Conservation (phyloP, 768 basidiomycete species). For the Hydnomerulius pinastri region DNA sequence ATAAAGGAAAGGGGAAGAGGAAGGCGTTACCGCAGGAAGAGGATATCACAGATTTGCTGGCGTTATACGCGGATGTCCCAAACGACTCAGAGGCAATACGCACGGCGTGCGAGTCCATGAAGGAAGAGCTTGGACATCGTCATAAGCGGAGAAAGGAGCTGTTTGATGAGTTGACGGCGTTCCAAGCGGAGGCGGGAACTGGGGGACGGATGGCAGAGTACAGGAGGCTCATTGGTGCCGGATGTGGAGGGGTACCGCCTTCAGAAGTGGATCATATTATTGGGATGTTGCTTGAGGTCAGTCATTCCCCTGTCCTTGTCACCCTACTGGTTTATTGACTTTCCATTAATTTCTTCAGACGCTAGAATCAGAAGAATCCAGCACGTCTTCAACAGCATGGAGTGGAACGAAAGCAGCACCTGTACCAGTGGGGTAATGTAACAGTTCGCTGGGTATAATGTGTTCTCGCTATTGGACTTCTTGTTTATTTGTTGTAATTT, state of each 20-base stretch:
- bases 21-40: conserved; percentile 50
- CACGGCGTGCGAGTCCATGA: conserved; percentile 57
- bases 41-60: conserved; percentile 65
- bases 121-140: conserved; percentile 65
- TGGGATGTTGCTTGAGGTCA: conserved; percentile 81
- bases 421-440: conserved; percentile 22
- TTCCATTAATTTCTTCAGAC: conserved; percentile 49
- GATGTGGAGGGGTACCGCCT: conserved; percentile 83
- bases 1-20: conserved; percentile 56
- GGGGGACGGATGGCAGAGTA: conserved; percentile 89
- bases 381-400: conserved; percentile 51
- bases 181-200: conserved; percentile 90
- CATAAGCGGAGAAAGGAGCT: conserved; percentile 67
- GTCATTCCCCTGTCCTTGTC: conserved; percentile 18
- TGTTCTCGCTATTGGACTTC: background rate
- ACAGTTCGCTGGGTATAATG: background rate
- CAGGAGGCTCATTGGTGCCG: conserved; percentile 83
- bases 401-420: conserved; percentile 30
- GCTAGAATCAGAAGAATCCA: conserved; percentile 80
- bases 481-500: conserved; percentile 10
- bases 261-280: conserved; percentile 89
- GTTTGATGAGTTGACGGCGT: conserved; percentile 75
- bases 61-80: conserved; percentile 58
- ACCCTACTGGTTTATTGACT: background rate
- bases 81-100: conserved; percentile 55